Base-by-base conservation (phyloP, 2,329 filamentous ascomycete genomes). In the Phyllosticta ampelicida region DNA sequence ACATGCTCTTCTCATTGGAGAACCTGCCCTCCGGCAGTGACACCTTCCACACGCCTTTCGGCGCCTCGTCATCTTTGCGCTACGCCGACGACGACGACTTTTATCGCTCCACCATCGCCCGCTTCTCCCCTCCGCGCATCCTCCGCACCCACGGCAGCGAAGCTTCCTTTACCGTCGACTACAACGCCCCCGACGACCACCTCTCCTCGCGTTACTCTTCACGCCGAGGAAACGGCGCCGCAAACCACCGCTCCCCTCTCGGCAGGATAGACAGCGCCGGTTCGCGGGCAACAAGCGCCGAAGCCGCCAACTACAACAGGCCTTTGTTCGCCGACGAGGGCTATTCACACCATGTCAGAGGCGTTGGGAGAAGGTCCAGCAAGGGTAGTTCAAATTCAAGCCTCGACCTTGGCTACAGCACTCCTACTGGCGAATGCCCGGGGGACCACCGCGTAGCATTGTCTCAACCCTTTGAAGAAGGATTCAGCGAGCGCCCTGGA, bases 1-100 rank as follows among this genome's bases (percentile, higher is more conserved):
- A 96, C 72, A 94, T 99, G 86, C 84, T 97, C 61, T 79, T 94
- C 63, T 96, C 91, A 48, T 85, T 99, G 63, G 92, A 96, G 73
- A 87, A 92, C 71, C 67, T 72, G 53, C 63, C 68, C 1, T 86
- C 81, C 19, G 78, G 65, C 36, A 62, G 69, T 2, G 65, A 59
- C 59, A 61, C 67, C 11, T 67, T 71, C 44, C 70, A 70, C 3
- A 56, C 60, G 52, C 61, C 61, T 18, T 60, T 63, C 28, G 61
- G 63, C 26, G 60, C 62, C n/a, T 63, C 66, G 20, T 66, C 74
- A 62, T 72, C 74, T 20, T 70, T 68, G 53, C 73, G 74, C 48
- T 66, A 68, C 60, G 70, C 73, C 49, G 68, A 71, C 53, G 74
- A 76, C 61, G 68, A 70, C 64, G 69, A 70, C 63, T 65, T 72